phyloP scores from a whole-genome alignment of 768 basidiomycete species.

The Cantharellus anzutake region DNA sequence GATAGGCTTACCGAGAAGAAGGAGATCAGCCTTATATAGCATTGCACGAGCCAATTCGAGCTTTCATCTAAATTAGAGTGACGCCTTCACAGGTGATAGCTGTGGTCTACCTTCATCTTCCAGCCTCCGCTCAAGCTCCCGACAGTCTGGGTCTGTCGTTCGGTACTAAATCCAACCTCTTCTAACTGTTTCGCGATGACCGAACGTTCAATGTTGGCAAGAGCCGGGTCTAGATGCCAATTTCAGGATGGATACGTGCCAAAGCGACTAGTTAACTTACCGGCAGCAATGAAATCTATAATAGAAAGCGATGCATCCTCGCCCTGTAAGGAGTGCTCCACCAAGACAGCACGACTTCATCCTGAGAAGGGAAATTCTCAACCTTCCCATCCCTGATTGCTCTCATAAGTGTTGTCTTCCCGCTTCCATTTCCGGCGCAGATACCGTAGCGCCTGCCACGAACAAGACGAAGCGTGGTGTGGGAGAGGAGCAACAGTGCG shows the following conservation, averaged over 20 bases:
- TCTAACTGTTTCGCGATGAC: constrained; percentile 63
- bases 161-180: constrained; percentile 84
- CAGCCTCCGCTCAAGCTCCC: constrained; percentile 90
- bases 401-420: constrained; percentile 91
- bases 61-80: constrained; percentile 1
- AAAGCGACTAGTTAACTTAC: constrained; percentile 18
- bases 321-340: constrained; percentile 90
- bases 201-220: constrained; percentile 38
- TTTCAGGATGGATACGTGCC: not conserved
- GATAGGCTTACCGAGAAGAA: constrained; percentile 17
- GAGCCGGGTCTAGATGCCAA: constrained; percentile 38
- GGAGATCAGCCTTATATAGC: constrained; percentile 64
- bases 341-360: constrained; percentile 86
- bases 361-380: constrained; percentile 86
- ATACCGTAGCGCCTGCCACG: constrained; percentile 91
- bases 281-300: constrained; percentile 76
- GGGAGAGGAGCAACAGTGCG: constrained; percentile 81
- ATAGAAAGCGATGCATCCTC: constrained; percentile 72
- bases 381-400: constrained; percentile 89
- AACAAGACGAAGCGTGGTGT: constrained; percentile 75
- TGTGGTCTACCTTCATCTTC: constrained; percentile 71
- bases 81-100: not conserved
- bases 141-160: constrained; percentile 65
- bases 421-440: constrained; percentile 87
- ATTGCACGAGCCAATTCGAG: constrained; percentile 90